Base-by-base conservation (phyloP, 768 basidiomycete genomes). In the Multifurca ochricompacta region DNA sequence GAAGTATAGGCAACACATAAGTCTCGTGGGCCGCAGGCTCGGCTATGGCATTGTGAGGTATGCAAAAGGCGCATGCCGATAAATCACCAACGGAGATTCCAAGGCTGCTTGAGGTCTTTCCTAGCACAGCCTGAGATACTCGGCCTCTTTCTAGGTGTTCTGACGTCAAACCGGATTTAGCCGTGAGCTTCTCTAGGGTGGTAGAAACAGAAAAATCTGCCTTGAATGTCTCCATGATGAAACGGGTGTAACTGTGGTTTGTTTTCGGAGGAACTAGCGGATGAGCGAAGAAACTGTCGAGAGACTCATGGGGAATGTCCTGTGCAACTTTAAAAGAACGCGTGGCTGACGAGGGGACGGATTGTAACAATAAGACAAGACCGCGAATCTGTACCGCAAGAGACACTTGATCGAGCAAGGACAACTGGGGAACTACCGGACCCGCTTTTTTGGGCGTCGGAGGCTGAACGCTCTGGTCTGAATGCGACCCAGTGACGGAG, bases 1-100 rank as follows among this genome's bases (percentile, higher is more conserved):
- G 77, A 16, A 95, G 63, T 40, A 95, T 68, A 11, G 91, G 91
- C 13, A 77, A 74, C 23, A 82, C 78, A 18, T 62, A 55, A 42
- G 72, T 48, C 19, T 63, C 63, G 21, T 25, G 39, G 16, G 32
- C 34, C 35, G 18, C 36, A 13, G 21, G 35, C 10, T 7, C 28
- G 19, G 34, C 23, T 13, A 9, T 23, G 7, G 54, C 23, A 34
- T 58, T 62, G 34, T 56, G 36, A 11, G 63, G 57, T 14, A 62
- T 58, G 30, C 68, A 68, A 62, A 85, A 78, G 10, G 73, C 71
- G 59, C 87, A 83, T 9, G 79, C 62, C 14, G 84, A 83, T 1
- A 86, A 10, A 42, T 87, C 85, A 9, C 62, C 59, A 10, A 79
- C 40, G n/a, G 70, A 66, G 25, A 74, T 62, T 11, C 67, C 41